Evolutionary conservation across 306 rosid species (phyloP).

Genomic region (Pyrus bretschneideri): DNA sequence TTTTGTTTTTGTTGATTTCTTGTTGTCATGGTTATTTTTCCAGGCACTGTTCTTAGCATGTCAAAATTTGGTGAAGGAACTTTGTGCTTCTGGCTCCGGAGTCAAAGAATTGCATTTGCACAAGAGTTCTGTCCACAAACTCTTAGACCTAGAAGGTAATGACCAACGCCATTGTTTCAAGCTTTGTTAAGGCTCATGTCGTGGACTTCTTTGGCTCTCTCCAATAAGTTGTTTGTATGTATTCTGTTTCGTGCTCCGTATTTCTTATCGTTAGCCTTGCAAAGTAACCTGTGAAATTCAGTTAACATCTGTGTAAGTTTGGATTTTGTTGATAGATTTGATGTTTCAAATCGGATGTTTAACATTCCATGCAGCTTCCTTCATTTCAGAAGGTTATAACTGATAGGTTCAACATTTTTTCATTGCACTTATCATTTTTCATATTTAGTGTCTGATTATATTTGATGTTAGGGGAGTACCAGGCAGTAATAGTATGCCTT

Average conservation of each 20-base stretch:
- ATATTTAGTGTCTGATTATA: not conserved
- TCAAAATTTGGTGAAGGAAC: constrained; percentile 48
- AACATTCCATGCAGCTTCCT: too few relatives aligned
- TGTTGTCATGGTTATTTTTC: constrained; percentile 15
- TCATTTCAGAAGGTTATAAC: too few relatives aligned
- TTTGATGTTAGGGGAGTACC: constrained; percentile 53
- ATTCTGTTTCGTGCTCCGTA: too few relatives aligned
- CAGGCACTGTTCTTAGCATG: constrained; percentile 78
- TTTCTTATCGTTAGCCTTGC: too few relatives aligned
- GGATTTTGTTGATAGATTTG: not conserved
- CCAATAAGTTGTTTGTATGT: not conserved
- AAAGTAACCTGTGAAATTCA: too few relatives aligned
- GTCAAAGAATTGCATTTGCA: constrained; percentile 45
- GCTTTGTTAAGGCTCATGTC: not conserved
- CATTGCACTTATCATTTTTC: not conserved
- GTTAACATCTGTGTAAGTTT: too few relatives aligned
- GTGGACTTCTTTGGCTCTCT: not conserved
- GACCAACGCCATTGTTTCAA: constrained; percentile 5
- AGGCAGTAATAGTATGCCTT: constrained; percentile 71
- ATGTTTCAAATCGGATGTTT: not conserved
- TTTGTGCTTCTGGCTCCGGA: constrained; percentile 32
- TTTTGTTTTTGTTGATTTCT: not conserved
- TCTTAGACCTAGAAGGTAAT: constrained; percentile 74
- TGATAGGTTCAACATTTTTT: not conserved
- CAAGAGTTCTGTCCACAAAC: constrained; percentile 44